phyloP scores from a whole-genome alignment of 441 rosid genomes.

The Erysimum pusillum region DNA sequence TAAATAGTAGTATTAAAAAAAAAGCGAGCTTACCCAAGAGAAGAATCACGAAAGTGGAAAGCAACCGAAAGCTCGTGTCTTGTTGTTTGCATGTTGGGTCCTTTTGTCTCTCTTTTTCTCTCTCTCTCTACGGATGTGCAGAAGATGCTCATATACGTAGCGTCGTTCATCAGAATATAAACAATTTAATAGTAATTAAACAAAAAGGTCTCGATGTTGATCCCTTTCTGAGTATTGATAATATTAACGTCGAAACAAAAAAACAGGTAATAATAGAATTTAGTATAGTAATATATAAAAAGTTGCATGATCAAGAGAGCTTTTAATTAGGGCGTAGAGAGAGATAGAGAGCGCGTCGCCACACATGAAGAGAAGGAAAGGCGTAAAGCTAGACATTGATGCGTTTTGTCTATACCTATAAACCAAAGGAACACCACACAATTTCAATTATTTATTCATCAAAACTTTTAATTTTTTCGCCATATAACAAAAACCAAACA shows the following conservation, averaged over 20 bases:
- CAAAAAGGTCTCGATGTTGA: constrained; percentile 45
- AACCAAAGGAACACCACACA: constrained; percentile 37
- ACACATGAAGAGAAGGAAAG: constrained; percentile 26
- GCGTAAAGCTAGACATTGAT: constrained; percentile 40
- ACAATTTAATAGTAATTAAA: constrained; percentile 32
- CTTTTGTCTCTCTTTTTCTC: constrained; percentile 46
- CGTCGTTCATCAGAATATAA: constrained; percentile 43
- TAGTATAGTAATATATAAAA: constrained; percentile 27
- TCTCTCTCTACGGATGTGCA: constrained; percentile 41
- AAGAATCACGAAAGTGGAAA: constrained; percentile 50
- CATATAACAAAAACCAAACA: constrained; percentile 9
- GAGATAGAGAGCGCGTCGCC: constrained; percentile 34
- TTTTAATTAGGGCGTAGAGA: constrained; percentile 40
- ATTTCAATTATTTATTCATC: constrained; percentile 24
- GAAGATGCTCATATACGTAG: constrained; percentile 45
- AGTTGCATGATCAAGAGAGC: constrained; percentile 44
- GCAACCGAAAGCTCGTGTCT: constrained; percentile 48
- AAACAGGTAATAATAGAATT: not conserved
- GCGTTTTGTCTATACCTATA: constrained; percentile 43
- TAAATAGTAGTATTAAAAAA: not conserved
- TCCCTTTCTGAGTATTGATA: constrained; percentile 40
- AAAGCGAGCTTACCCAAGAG: constrained; percentile 29
- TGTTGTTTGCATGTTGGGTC: constrained; percentile 45
- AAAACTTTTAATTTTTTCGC: not conserved
- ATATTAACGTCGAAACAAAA: constrained; percentile 15